Conservation (phyloP, 139 green algal species). For the Coccomyxa sp. region DNA sequence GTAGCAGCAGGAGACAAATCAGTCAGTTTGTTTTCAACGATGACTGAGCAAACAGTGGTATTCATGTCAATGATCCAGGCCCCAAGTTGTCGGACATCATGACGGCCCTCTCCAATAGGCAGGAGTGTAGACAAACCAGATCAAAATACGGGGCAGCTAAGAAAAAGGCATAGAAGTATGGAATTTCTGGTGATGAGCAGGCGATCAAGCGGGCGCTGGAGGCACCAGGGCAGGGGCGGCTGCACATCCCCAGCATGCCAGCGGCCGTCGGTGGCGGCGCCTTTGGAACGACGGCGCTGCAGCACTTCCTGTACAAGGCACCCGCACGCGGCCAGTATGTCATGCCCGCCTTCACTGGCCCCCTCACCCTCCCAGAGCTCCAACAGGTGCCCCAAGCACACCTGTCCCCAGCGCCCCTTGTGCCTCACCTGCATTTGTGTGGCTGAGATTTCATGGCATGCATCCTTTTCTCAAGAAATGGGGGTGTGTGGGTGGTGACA, state of each 20-base stretch:
- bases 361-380: slow-evolving; percentile 1
- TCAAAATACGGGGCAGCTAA: no score
- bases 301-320: slow-evolving; percentile 40
- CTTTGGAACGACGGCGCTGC: slow-evolving; percentile 43
- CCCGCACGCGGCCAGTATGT: slow-evolving; percentile 6
- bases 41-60: no score
- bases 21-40: no score
- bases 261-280: slow-evolving; percentile 26
- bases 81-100: no score
- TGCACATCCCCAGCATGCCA: slow-evolving; percentile 5
- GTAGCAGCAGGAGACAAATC: no score
- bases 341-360: slow-evolving; percentile 3
- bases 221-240: slow-evolving; percentile 2
- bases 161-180: no score
- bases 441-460: not conserved
- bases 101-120: no score
- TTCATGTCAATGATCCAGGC: no score
- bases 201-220: slow-evolving; percentile 10
- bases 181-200: slow-evolving; percentile 7
- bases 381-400: not conserved
- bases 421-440: not conserved
- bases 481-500: not conserved
- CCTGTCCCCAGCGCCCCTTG: not conserved
- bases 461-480: not conserved
- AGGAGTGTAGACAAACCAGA: no score